Conservation (phyloP, 345 rosid genomes). For the Dovyalis caffra region DNA sequence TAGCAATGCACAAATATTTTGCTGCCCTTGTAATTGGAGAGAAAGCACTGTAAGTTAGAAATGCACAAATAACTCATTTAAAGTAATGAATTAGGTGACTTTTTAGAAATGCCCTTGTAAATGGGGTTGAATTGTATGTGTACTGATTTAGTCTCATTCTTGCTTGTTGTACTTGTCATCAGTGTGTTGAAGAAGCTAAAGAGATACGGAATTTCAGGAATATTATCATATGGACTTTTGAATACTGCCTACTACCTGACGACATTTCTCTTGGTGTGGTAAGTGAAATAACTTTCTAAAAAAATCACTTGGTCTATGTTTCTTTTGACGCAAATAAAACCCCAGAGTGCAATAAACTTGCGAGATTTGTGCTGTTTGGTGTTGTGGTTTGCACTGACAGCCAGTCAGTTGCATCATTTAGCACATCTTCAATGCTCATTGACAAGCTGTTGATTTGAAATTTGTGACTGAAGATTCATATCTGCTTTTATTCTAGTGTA, state of each 20-base stretch:
- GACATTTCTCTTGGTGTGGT: constrained; percentile 83
- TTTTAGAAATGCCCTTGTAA: too few relatives aligned
- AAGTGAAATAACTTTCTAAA: constrained; percentile 28
- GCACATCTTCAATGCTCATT: too few relatives aligned
- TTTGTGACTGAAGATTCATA: too few relatives aligned
- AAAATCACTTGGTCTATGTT: not conserved
- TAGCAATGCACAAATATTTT: too few relatives aligned
- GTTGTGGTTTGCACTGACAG: too few relatives aligned
- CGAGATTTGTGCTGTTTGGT: not conserved
- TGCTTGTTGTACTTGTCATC: constrained; percentile 27
- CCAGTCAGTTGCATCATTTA: too few relatives aligned
- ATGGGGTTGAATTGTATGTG: not conserved
- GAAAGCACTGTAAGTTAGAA: too few relatives aligned
- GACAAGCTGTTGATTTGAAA: too few relatives aligned
- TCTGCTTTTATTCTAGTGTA: too few relatives aligned
- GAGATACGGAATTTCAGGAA: constrained; percentile 83
- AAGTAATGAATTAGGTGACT: too few relatives aligned
- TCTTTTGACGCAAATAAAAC: not conserved
- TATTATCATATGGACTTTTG: constrained; percentile 76
- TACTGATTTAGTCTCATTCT: not conserved
- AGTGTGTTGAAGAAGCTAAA: constrained; percentile 65
- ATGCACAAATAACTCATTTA: too few relatives aligned
- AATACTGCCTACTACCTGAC: constrained; percentile 76
- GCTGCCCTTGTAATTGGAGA: too few relatives aligned
- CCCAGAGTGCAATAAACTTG: not conserved